Base-by-base conservation (phyloP, 2,329 filamentous ascomycete genomes). In the Paracoccidioides lutzii region DNA sequence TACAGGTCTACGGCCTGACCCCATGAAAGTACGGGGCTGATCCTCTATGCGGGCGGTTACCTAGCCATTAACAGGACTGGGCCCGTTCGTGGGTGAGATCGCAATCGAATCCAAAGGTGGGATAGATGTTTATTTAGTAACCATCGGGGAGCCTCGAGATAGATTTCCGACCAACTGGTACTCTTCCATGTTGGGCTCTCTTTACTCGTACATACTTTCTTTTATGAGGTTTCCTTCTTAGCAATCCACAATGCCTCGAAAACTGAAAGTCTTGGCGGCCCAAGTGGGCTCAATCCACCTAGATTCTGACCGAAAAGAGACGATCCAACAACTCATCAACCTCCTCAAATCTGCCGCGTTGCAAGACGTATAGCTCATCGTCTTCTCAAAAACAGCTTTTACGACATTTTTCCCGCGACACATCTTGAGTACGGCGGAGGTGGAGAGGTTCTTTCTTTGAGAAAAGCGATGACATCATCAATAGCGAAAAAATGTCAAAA, bases 381-480 rank as follows among this genome's bases (percentile, higher is more conserved):
- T 53, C 42, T 53, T 33, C 33, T 30, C 41, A n/a, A 41, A 45
- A 45, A 53, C 41, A 2, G 33, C 52, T n/a, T 53, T 53, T 9
- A 53, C 52, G 3, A 53, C 52, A 15, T 53, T 53, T 14, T 53
- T 45, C 52, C 30, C 41, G 40, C 30, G 30, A 14, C 15, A 53
- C 32, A 22, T 53, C 14, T 5, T 44, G 8, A 38, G 10, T 7
- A 14, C 8, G 35, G 5, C 30, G 10, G 52, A 53, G n/a, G 28
- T 53, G 33, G 30, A 38, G 14, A 28, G 7, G 14, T 45, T 44
- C 30, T 53, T 45, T 44, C 30, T 53, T 53, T 32, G 52, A 53
- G 33, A 53, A 38, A 22, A 30, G 41, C n/a, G 52, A 53, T 30
- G 52, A 53, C 33, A 53, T 45, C 30, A 53, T 41, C n/a, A 28